Conservation (phyloP, 768 basidiomycete species). For the Agrocybe pediades region DNA sequence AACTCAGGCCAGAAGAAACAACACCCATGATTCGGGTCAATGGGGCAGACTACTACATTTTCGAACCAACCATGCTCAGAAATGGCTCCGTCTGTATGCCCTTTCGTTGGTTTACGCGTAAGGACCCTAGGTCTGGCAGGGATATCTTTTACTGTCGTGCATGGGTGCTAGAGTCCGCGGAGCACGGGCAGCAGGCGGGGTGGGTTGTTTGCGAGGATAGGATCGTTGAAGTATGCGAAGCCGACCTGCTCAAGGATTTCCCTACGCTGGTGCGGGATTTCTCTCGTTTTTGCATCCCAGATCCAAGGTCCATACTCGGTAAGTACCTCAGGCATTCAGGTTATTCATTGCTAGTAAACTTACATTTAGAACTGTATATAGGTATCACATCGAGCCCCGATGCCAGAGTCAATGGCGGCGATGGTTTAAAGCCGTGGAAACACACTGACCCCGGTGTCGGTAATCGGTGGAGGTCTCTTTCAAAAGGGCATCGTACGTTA, state of each 20-base stretch:
- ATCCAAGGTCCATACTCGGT: slow-evolving; percentile 11
- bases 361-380: not conserved
- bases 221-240: slow-evolving; percentile 4
- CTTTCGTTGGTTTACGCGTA: not conserved
- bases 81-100: not conserved
- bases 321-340: not conserved
- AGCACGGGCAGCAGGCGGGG: not conserved
- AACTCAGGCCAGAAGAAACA: slow-evolving; percentile 13
- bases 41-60: slow-evolving; percentile 26
- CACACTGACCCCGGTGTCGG: slow-evolving; percentile 4
- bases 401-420: not conserved
- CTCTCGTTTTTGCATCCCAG: not conserved
- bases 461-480: slow-evolving; percentile 28
- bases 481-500: slow-evolving; percentile 30
- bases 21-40: slow-evolving; percentile 30
- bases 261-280: not conserved
- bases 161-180: not conserved
- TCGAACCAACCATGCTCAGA: slow-evolving; percentile 23
- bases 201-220: not conserved
- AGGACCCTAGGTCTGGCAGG: not conserved
- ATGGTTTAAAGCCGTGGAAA: not conserved
- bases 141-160: not conserved
- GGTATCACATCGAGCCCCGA: not conserved
- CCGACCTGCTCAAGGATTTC: slow-evolving; percentile 9
- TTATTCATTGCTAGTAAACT: not conserved